A percentile compares a stretch with the other conserved stretches of the same genome.
These are phyloP conservation scores for Fusarium oligoseptatum DNA, from an alignment of 2,329 filamentous ascomycete species.

Conservation along the genomic window DNA sequence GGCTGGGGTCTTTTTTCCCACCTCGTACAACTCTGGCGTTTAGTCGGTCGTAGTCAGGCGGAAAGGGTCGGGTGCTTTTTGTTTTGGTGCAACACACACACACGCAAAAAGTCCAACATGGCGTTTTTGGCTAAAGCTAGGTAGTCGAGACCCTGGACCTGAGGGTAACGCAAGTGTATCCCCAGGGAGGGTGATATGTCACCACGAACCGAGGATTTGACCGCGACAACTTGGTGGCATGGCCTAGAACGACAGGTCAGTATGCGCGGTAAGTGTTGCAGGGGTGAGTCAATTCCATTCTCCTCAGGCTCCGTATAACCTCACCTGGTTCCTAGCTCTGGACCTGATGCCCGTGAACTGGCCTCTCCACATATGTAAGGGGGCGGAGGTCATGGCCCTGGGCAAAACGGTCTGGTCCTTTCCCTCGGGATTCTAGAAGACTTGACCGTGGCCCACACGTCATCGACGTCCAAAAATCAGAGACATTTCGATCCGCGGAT, in stretches of 20 bases:
- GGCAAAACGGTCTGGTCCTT: background rate
- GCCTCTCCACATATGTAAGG: background rate
- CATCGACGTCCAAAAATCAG: background rate
- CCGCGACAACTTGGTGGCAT: background rate
- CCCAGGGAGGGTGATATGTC: background rate
- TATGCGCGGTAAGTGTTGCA: background rate
- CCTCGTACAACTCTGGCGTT: background rate
- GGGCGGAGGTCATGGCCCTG: background rate
- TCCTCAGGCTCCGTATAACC: background rate
- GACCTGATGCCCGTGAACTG: background rate
- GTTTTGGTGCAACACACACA: background rate
- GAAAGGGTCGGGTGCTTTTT: background rate
- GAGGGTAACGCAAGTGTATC: background rate
- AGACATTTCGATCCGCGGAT: background rate
- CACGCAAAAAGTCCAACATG: background rate
- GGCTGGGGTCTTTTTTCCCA: background rate
- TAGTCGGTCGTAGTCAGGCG: background rate
- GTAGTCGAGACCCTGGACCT: conserved; percentile 1
- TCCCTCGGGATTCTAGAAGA: background rate
- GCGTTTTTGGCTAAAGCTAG: conserved; percentile 4
- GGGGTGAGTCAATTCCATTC: background rate
- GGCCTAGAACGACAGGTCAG: conserved; percentile 9
- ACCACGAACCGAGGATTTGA: background rate
- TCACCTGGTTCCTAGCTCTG: background rate
- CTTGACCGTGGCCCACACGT: background rate